These are phyloP conservation scores for Camellia sinensis DNA, from an alignment of 148 eudicot species.

Conservation along the genomic window DNA sequence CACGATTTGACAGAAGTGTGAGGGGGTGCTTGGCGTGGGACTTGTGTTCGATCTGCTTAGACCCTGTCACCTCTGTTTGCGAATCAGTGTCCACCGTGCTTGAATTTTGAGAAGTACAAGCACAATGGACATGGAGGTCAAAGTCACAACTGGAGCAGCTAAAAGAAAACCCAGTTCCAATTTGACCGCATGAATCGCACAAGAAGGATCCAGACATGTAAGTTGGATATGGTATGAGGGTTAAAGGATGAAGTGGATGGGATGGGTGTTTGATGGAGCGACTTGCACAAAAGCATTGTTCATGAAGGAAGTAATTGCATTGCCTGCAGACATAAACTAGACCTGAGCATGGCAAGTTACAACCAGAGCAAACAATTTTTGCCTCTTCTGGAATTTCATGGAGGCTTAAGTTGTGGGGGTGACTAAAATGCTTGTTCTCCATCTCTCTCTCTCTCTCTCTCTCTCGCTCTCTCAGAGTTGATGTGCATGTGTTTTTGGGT, in stretches of 20 bases:
- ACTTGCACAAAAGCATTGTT: conserved; percentile 24
- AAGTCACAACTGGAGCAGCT: conserved; percentile 28
- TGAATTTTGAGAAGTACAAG: not conserved
- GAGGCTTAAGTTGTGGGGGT: conserved; percentile 15
- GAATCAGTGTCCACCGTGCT: not conserved
- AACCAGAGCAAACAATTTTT: conserved; percentile 23
- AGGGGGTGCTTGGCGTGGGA: conserved; percentile 40
- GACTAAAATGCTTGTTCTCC: conserved; percentile 35
- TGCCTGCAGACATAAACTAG: conserved; percentile 17
- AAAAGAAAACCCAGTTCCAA: conserved; percentile 29
- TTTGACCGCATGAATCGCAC: conserved; percentile 17
- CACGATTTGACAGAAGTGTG: conserved; percentile 20
- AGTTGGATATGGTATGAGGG: conserved; percentile 27
- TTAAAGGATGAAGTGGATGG: conserved; percentile 27
- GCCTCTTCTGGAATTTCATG: conserved; percentile 12
- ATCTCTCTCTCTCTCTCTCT: not conserved
- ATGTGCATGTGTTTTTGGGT: too few relatives aligned
- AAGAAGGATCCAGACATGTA: conserved; percentile 22
- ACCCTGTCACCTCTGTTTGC: not conserved
- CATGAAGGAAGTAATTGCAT: conserved; percentile 31
- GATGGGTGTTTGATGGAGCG: conserved; percentile 26
- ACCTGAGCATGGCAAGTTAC: not conserved
- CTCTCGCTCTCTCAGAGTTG: too few relatives aligned
- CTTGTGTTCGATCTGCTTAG: conserved; percentile 28
- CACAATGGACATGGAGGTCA: conserved; percentile 31